phyloP scores from a whole-genome alignment of 148 eudicot species.

The Cornus controversa region DNA sequence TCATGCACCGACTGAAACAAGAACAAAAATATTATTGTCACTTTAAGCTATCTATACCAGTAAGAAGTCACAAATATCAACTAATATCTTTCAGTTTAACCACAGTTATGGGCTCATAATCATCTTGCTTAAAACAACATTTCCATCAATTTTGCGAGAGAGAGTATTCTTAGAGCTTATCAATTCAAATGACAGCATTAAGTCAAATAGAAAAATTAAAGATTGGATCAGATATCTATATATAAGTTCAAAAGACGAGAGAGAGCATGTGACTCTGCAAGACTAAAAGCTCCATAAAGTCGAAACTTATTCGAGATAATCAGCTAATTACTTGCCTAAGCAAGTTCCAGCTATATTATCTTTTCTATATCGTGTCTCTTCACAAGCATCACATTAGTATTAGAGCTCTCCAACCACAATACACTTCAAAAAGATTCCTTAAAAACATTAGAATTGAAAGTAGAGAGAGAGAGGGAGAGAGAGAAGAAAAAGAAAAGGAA shows the following conservation, averaged over 20 bases:
- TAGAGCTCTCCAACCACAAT: not conserved
- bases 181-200: not conserved
- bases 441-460: not conserved
- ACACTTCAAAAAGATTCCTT: not conserved
- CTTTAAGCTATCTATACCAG: not conserved
- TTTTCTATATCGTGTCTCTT: not conserved
- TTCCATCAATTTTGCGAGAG: not conserved
- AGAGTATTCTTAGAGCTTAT: not conserved
- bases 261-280: not conserved
- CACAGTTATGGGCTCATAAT: not conserved
- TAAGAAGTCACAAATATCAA: not conserved
- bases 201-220: not conserved
- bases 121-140: not conserved
- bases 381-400: not conserved
- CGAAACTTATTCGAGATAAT: not conserved
- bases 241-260: not conserved
- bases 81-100: not conserved
- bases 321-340: not conserved
- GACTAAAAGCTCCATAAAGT: not conserved
- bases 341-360: not conserved
- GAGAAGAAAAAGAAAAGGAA: not conserved
- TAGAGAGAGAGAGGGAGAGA: too few relatives aligned
- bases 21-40: not conserved
- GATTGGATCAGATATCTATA: not conserved
- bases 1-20: conserved; percentile 33